Base-by-base conservation (phyloP, 192 early-diverging fungal species). In the Rhizophagus prolifer region DNA sequence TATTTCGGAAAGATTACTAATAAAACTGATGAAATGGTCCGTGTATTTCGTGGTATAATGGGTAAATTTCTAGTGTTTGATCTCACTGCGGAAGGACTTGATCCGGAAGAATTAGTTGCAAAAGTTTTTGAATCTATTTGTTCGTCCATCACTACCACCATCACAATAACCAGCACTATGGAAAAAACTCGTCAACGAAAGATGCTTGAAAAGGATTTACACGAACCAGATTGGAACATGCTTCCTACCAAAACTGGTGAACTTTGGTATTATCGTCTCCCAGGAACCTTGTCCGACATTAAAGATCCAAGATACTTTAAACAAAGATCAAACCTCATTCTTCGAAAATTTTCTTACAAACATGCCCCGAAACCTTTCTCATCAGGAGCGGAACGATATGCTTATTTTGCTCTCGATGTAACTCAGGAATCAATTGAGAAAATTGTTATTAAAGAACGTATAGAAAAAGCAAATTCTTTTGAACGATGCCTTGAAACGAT, bases 1-100 rank as follows among this genome's bases (percentile, higher is more conserved):
- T 69, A 59, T 58, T 78, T 78, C n/a, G 68, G 67, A 19, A 78
- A 72, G 25, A 38, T 78, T 30, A 72, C 67, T 4, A 31, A 78
- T 14, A 16, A 44, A 2, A 78, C 76, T 4, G 50, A 78, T 30
- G 13, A 58, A 25, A 78, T 78, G 76, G 3, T 78, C 19, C 16
- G n/a, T 4, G 28, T 77, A 30, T 77, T 77, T 38, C 71, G 7
- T 0, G 7, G 47, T 8, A 72, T 72, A 59, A 28, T 72, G 59
- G 71, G 71, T 0, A 19, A 72, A 13, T 72, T 72, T 8, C 23
- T 6, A 26, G 47, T 58, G 50, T 72, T 59, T 72, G 16, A 59
- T 72, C 50, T 72, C 25, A 59, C 21, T 0, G 0, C 38, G 4
- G 19, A 13, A 21, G 36, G 65, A 4, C 12, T 6, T 23, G 30